These are phyloP conservation scores for Aspergillus latus DNA, from an alignment of 2,329 filamentous ascomycete genomes.

Conservation along the genomic window DNA sequence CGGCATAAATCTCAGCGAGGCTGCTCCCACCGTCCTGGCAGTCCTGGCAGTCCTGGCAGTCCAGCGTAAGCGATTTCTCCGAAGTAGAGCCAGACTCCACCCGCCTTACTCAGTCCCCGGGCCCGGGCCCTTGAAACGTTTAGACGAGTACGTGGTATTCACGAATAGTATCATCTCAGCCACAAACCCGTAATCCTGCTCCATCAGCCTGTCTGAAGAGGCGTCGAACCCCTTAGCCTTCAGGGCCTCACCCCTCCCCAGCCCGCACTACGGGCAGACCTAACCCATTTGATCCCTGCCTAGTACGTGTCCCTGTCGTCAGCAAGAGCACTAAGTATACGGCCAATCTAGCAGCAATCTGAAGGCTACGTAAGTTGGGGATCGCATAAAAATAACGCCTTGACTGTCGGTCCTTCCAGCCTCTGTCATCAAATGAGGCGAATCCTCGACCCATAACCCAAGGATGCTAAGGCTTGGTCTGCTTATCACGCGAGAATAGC, in stretches of 20 bases:
- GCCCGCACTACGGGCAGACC: slow-evolving; percentile 8
- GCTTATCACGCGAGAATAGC: background rate
- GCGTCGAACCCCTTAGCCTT: slow-evolving; percentile 17
- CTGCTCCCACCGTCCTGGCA: background rate
- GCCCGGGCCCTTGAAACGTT: slow-evolving; percentile 4
- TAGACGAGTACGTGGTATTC: slow-evolving; percentile 13
- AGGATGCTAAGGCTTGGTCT: slow-evolving; percentile 4
- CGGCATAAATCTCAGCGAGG: background rate
- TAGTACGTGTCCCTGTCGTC: slow-evolving; percentile 25
- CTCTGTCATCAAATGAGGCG: background rate
- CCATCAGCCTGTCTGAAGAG: background rate
- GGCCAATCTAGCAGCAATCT: background rate
- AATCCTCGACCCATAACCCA: background rate
- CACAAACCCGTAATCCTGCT: slow-evolving; percentile 3
- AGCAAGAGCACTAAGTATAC: slow-evolving; percentile 9
- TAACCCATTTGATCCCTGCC: slow-evolving; percentile 20
- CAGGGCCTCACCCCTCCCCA: slow-evolving; percentile 15
- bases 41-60: no score
- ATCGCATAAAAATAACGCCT: background rate
- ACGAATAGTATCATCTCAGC: slow-evolving; percentile 13
- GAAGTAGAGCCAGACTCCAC: slow-evolving; percentile 14
- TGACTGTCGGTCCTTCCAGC: no score
- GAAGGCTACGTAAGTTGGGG: background rate
- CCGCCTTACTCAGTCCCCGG: slow-evolving; percentile 9
- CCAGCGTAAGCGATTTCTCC: slow-evolving; percentile 1